These are phyloP conservation scores for Choiromyces venosus DNA, from an alignment of 495 filamentous ascomycete species.

Conservation along the genomic window DNA sequence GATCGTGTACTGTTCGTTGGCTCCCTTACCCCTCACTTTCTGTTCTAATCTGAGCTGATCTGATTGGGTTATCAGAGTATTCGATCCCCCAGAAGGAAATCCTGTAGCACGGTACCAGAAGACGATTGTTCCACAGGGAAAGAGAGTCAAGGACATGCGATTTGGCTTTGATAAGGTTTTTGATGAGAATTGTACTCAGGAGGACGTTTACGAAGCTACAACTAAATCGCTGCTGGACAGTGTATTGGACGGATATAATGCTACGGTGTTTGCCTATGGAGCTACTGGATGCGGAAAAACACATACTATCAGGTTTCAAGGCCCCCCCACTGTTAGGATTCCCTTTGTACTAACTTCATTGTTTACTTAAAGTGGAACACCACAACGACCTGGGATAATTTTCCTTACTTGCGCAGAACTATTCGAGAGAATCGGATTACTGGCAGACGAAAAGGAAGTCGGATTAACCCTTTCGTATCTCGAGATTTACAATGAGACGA, in stretches of 20 bases:
- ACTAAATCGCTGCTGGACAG: constrained; percentile 84
- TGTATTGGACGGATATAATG: constrained; percentile 96
- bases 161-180: constrained; percentile 97
- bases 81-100: constrained; percentile 95
- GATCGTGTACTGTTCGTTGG: constrained; percentile 83
- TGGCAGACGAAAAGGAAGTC: constrained; percentile 75
- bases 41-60: constrained; percentile 31
- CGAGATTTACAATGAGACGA: constrained; percentile 99
- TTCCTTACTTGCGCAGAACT: constrained; percentile 98
- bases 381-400: constrained; percentile 93
- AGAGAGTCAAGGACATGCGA: constrained; percentile 94
- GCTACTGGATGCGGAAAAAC: constrained; percentile 98
- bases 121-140: constrained; percentile 75
- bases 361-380: constrained; percentile 60
- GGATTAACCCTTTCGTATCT: constrained; percentile 92
- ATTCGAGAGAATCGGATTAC: constrained; percentile 88
- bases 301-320: constrained; percentile 64
- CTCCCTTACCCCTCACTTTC: background rate
- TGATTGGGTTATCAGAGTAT: constrained; percentile 58
- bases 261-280: constrained; percentile 97
- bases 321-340: constrained; percentile 37
- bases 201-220: constrained; percentile 92
- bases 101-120: constrained; percentile 85
- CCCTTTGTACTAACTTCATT: constrained; percentile 17
- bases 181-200: constrained; percentile 89